Percentiles rank a stretch among this genome's conserved stretches.
Conservation (phyloP, 495 filamentous ascomycete genomes). For the Hypomontagnella monticulosa region DNA sequence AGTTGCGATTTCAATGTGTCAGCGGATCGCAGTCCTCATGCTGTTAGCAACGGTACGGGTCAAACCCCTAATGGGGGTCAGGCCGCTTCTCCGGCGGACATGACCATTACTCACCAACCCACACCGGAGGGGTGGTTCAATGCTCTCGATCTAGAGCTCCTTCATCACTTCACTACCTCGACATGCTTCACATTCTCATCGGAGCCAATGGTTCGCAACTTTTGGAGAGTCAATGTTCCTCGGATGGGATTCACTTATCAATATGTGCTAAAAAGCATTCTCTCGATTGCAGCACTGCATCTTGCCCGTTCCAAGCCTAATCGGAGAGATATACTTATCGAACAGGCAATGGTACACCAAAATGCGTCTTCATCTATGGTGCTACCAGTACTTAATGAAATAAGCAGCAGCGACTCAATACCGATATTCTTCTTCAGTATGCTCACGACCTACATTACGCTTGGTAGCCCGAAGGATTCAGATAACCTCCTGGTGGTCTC, state of each 20-base stretch:
- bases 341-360: slow-evolving; percentile 60
- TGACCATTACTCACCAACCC: slow-evolving; percentile 7
- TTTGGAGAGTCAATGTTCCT: slow-evolving; percentile 53
- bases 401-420: slow-evolving; percentile 60
- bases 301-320: slow-evolving; percentile 54
- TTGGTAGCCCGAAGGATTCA: slow-evolving; percentile 57
- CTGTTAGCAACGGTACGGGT: background rate
- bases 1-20: slow-evolving; percentile 31
- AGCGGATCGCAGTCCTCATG: slow-evolving; percentile 1
- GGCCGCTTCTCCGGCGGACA: slow-evolving; percentile 11
- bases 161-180: slow-evolving; percentile 37
- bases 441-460: slow-evolving; percentile 58
- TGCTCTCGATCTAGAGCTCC: slow-evolving; percentile 35
- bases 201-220: slow-evolving; percentile 36
- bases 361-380: slow-evolving; percentile 58
- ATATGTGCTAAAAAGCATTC: slow-evolving; percentile 62
- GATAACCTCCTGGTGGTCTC: slow-evolving; percentile 54
- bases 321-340: slow-evolving; percentile 52
- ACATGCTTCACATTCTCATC: slow-evolving; percentile 34
- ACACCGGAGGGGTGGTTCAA: slow-evolving; percentile 24
- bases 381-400: slow-evolving; percentile 55
- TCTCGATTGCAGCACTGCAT: slow-evolving; percentile 62
- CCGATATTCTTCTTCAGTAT: slow-evolving; percentile 63
- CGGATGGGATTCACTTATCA: slow-evolving; percentile 57
- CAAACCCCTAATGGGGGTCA: slow-evolving; percentile 12